Percentiles rank a stretch among this genome's conserved stretches.
Evolutionary conservation across 352 stramenopile species (phyloP).

Genomic region (Pythium aristosporum): DNA sequence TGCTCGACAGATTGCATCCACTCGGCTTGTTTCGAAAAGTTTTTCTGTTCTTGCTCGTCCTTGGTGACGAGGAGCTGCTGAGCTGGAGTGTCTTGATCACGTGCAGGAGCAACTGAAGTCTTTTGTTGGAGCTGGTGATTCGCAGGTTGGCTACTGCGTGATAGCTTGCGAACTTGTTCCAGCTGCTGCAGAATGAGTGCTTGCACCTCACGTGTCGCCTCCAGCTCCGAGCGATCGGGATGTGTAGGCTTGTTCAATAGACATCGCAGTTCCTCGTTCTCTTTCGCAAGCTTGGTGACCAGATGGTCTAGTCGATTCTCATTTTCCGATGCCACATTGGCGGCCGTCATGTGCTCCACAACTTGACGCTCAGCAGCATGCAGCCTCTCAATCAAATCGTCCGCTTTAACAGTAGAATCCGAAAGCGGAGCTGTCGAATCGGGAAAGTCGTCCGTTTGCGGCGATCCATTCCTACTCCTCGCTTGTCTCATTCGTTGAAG

Average conservation of each 20-base stretch:
- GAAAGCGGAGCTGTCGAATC: not conserved
- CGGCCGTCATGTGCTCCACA: not conserved
- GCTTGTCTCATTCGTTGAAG: constrained; percentile 15
- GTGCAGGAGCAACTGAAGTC: constrained; percentile 1
- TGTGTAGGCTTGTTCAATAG: not conserved
- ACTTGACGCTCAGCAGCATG: constrained; percentile 14
- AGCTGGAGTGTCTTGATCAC: constrained; percentile 1
- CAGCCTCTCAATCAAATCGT: constrained; percentile 13
- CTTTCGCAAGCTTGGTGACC: not conserved
- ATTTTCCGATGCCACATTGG: not conserved
- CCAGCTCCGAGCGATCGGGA: constrained; percentile 8
- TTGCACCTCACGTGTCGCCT: constrained; percentile 23
- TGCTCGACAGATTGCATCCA: constrained; percentile 50
- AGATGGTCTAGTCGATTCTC: not conserved
- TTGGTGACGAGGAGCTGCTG: constrained; percentile 11
- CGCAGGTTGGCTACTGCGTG: not conserved
- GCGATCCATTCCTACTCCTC: not conserved
- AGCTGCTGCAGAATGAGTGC: constrained; percentile 21
- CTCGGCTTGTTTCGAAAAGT: constrained; percentile 37
- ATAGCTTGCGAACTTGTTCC: constrained; percentile 16
- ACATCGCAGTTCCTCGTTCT: constrained; percentile 7
- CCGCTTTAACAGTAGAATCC: not conserved
- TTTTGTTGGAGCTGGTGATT: constrained; percentile 2
- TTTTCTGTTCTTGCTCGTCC: constrained; percentile 31
- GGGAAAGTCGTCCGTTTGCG: constrained; percentile 7